Conservation (phyloP, 2,329 filamentous ascomycete genomes). For the Talaromyces albobiverticillius region DNA sequence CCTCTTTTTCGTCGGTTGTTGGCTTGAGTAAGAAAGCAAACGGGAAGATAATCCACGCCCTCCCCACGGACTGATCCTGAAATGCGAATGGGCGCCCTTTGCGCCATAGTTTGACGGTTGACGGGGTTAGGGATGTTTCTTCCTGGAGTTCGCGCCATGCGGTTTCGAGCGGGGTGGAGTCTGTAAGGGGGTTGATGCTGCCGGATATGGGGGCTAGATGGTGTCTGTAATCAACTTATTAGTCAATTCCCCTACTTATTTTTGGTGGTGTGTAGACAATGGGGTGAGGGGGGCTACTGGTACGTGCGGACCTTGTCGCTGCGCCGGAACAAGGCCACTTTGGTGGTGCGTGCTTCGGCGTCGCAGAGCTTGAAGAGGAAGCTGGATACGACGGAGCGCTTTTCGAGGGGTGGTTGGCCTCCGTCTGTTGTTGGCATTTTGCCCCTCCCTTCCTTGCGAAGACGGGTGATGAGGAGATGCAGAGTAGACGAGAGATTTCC, state of each 20-base stretch:
- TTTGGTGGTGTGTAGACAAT: too few species aligned
- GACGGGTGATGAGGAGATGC: not conserved
- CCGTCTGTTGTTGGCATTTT: not conserved
- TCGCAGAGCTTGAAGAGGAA: constrained; percentile 38
- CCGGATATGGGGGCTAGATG: constrained; percentile 62
- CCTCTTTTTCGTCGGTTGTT: constrained; percentile 10
- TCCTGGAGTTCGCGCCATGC: constrained; percentile 63
- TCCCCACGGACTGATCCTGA: constrained; percentile 50
- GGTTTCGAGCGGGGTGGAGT: constrained; percentile 53
- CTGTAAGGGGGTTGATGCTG: constrained; percentile 51
- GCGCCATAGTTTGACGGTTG: constrained; percentile 51
- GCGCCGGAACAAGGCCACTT: constrained; percentile 61
- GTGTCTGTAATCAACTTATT: too few species aligned
- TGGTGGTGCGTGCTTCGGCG: constrained; percentile 23
- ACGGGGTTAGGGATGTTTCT: constrained; percentile 56
- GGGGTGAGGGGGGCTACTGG: too few species aligned
- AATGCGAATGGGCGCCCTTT: constrained; percentile 60
- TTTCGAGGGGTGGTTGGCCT: constrained; percentile 17
- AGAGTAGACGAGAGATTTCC: not conserved
- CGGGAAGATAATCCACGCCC: constrained; percentile 62
- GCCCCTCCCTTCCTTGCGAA: not conserved
- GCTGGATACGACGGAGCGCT: constrained; percentile 41
- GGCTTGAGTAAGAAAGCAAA: constrained; percentile 54
- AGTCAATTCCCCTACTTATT: too few species aligned
- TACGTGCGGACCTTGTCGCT: constrained; percentile 61